Conservation (phyloP, 805 yeast species). For the Debaryomyces tyrocola region DNA sequence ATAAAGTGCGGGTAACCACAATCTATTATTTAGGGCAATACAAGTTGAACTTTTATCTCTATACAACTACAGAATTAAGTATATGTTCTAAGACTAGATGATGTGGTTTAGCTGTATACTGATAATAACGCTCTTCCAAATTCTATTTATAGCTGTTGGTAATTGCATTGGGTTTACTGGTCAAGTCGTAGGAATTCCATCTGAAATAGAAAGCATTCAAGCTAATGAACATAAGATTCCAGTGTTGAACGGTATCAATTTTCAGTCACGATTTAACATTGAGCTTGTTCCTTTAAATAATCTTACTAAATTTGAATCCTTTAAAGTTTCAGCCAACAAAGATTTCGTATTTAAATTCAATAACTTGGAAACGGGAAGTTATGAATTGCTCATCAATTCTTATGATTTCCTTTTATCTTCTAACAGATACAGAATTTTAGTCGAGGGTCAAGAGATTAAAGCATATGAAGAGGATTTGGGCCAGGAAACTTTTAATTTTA, state of each 20-base stretch:
- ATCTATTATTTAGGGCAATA: too few relatives aligned
- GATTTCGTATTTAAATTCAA: constrained; percentile 25
- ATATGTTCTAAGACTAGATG: not conserved
- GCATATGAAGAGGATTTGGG: constrained; percentile 24
- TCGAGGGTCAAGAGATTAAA: constrained; percentile 18
- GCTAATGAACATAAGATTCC: constrained; percentile 5
- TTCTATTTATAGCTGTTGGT: not conserved
- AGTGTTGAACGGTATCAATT: constrained; percentile 36
- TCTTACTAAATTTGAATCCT: constrained; percentile 1
- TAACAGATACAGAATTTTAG: constrained; percentile 26
- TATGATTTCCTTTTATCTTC: constrained; percentile 33
- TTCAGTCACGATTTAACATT: constrained; percentile 30
- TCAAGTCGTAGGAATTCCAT: constrained; percentile 27
- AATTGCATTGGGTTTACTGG: constrained; percentile 22
- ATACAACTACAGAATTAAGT: not conserved
- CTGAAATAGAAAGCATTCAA: constrained; percentile 14
- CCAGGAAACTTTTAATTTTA: constrained; percentile 12
- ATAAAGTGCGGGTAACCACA: constrained; percentile 5
- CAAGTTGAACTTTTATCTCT: not conserved
- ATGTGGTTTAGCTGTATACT: not conserved
- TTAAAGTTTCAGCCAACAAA: constrained; percentile 19
- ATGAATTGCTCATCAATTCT: constrained; percentile 32
- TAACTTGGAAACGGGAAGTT: constrained; percentile 28
- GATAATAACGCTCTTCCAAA: not conserved
- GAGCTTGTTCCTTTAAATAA: constrained; percentile 13